phyloP scores from a whole-genome alignment of 257 asterid species.

The Plantago ovata region DNA sequence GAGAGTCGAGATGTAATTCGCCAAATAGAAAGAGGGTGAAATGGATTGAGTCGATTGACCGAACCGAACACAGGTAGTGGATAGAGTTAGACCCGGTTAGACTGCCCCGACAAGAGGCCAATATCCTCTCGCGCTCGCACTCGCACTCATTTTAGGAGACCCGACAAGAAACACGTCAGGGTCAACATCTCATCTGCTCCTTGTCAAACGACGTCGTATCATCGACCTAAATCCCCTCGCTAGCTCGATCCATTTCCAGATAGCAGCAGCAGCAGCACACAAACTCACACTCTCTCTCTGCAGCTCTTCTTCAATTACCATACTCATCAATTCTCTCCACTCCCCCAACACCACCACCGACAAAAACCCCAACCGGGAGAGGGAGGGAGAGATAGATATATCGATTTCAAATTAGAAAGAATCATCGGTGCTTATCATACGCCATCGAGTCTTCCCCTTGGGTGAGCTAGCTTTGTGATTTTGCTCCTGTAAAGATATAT shows the following conservation, averaged over 20 bases:
- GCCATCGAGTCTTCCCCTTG: conserved; percentile 20
- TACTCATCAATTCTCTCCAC: conserved; percentile 29
- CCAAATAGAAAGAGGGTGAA: conserved; percentile 8
- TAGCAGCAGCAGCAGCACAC: conserved; percentile 8
- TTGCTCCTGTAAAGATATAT: neutral
- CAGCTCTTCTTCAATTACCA: conserved; percentile 25
- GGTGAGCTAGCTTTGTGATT: neutral
- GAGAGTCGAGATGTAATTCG: too few relatives aligned
- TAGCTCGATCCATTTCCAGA: neutral
- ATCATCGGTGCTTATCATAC: conserved; percentile 8
- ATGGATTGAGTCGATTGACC: too few relatives aligned
- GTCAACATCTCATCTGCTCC: neutral
- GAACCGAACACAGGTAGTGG: neutral
- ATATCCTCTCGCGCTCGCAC: too few relatives aligned
- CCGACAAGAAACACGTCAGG: neutral
- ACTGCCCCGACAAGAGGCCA: neutral
- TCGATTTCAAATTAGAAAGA: neutral
- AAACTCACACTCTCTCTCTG: conserved; percentile 30
- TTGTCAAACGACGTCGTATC: conserved; percentile 24
- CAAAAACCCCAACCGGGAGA: conserved; percentile 15
- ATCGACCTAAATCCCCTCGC: conserved; percentile 21
- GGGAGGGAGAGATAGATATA: conserved; percentile 2
- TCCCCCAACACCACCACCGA: conserved; percentile 17
- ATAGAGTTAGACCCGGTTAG: too few relatives aligned
- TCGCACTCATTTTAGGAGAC: neutral